These are phyloP conservation scores for Lentinula boryana DNA, from an alignment of 768 basidiomycete species.

Conservation along the genomic window DNA sequence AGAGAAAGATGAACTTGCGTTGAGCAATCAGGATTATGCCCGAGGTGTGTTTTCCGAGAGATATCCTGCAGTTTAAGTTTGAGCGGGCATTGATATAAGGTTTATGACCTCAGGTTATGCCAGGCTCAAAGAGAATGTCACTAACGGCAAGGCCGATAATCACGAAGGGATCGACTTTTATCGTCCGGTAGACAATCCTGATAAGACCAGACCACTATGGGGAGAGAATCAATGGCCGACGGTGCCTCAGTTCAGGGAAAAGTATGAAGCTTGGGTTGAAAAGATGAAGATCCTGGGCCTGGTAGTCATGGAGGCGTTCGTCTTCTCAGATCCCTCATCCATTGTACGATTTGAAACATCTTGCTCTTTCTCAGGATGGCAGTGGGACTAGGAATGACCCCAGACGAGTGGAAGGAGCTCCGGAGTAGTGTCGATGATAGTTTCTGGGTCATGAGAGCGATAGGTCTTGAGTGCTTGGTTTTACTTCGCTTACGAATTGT, in stretches of 20 bases:
- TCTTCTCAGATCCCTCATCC: conserved; percentile 3
- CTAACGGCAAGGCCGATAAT: conserved; percentile 76
- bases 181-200: conserved; percentile 61
- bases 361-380: conserved; percentile 56
- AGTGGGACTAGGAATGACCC: conserved; percentile 66
- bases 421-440: conserved; percentile 70
- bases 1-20: conserved; percentile 72
- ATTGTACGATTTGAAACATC: background rate
- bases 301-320: conserved; percentile 83
- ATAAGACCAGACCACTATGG: conserved; percentile 67
- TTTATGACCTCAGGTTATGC: conserved; percentile 61
- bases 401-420: conserved; percentile 64
- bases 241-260: conserved; percentile 50
- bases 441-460: conserved; percentile 87
- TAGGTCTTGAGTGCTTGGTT: conserved; percentile 40
- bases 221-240: conserved; percentile 87
- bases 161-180: conserved; percentile 87
- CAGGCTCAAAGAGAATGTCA: conserved; percentile 78
- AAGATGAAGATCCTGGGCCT: conserved; percentile 84
- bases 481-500: background rate
- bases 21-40: conserved; percentile 66
- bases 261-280: conserved; percentile 69
- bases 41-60: conserved; percentile 46
- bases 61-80: background rate
- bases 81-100: background rate